Evolutionary conservation across 2,329 filamentous ascomycete genomes (phyloP).

Genomic region (Colletotrichum sp.): DNA sequence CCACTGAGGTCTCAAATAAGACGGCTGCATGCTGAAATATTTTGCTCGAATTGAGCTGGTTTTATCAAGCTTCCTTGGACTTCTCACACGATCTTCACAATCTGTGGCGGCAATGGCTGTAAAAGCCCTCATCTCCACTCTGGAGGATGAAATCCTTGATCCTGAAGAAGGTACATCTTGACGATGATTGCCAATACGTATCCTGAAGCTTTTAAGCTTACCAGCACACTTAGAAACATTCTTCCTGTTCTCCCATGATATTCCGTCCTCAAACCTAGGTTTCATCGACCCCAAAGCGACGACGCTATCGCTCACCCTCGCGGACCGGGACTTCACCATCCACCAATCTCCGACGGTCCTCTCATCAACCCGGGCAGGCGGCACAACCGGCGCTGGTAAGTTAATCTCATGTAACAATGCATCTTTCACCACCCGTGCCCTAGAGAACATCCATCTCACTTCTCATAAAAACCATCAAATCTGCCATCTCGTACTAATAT

Average conservation of each 20-base stretch:
- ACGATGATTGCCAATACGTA: neutral
- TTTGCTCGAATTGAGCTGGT: neutral
- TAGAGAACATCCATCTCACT: too few species aligned
- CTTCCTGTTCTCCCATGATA: slow-evolving; percentile 78
- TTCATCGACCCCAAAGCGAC: slow-evolving; percentile 78
- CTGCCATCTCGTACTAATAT: slow-evolving; percentile 4
- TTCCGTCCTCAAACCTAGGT: slow-evolving; percentile 79
- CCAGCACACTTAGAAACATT: slow-evolving; percentile 74
- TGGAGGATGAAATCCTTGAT: slow-evolving; percentile 52
- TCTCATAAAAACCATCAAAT: neutral
- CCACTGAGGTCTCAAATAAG: neutral
- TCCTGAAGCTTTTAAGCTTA: neutral
- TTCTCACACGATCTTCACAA: neutral
- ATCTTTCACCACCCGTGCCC: too few species aligned
- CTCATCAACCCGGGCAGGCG: slow-evolving; percentile 72
- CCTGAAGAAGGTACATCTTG: slow-evolving; percentile 48
- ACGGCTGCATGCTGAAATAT: neutral
- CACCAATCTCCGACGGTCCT: slow-evolving; percentile 85
- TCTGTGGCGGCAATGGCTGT: neutral
- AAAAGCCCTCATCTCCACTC: slow-evolving; percentile 29
- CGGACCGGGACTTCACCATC: slow-evolving; percentile 73
- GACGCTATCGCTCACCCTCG: slow-evolving; percentile 70
- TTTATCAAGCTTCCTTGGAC: neutral
- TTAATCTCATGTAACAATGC: neutral
- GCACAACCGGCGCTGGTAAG: slow-evolving; percentile 59